Conservation (phyloP, 75 land plant species). For the Selaginella moellendorffii region DNA sequence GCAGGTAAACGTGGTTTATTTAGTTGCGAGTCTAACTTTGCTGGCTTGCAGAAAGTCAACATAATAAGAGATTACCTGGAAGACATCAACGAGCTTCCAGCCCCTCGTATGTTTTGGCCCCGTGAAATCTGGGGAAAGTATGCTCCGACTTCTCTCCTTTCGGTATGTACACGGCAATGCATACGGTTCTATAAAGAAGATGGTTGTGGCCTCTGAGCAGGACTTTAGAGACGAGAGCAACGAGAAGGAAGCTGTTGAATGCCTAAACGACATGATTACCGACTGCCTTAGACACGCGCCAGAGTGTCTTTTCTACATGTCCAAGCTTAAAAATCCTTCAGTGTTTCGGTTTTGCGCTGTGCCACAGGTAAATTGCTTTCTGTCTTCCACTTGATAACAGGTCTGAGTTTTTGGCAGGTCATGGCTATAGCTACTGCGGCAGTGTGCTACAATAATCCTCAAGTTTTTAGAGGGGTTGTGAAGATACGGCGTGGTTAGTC, state of each 20-base stretch:
- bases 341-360: conserved; percentile 91
- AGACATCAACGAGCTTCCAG: conserved; percentile 96
- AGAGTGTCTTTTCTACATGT: conserved; percentile 68
- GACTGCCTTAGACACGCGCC: conserved; percentile 71
- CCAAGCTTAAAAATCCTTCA: conserved; percentile 42
- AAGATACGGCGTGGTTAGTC: conserved; percentile 89
- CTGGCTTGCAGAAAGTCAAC: conserved; percentile 69
- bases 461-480: conserved; percentile 92
- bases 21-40: neutral
- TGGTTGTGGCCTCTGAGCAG: conserved; percentile 19
- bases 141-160: conserved; percentile 27
- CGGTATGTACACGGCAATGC: neutral
- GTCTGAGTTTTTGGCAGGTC: too few species aligned
- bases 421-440: conserved; percentile 90
- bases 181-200: neutral
- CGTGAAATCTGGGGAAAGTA: conserved; percentile 88
- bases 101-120: conserved; percentile 99
- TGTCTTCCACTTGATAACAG: too few species aligned
- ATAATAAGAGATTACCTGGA: conserved; percentile 92
- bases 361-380: conserved; percentile 96
- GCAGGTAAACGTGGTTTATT: conserved; percentile 39
- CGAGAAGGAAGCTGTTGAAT: conserved; percentile 58
- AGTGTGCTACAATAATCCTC: conserved; percentile 76
- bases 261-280: conserved; percentile 88
- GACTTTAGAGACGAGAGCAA: conserved; percentile 73